Base-by-base conservation (phyloP, 106 monocot species). In the Acorus gramineus region DNA sequence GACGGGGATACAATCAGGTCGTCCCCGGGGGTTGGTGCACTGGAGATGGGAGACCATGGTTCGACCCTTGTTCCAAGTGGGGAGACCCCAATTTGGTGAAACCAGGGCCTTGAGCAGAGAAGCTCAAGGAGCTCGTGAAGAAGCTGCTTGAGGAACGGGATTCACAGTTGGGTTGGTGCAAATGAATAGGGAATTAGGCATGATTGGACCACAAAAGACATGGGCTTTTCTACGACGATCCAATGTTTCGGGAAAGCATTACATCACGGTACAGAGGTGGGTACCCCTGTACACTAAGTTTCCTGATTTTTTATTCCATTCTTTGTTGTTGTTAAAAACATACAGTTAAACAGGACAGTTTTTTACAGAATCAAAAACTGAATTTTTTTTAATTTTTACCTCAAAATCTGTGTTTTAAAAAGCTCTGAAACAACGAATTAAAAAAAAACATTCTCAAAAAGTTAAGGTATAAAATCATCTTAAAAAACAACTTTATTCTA, bases 11-110 rank as follows among this genome's bases (percentile, higher is more conserved):
- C 6, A 48, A 76, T 42, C 62, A 28, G 50, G 72, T 57, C 3
- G 81, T 81, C 13, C 76, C 76, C 51, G 81, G 81, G 3, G 76
- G 72, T n/a, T 81, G 81, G 81, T 81, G 76, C 61, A 46, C 65
- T 8, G 76, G 67, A 2, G 60, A 52, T 11, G 47, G 60, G 59
- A 68, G 64, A 44, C 46, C 68, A 60, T 77, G 72, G 72, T 13
- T 11, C 49, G 81, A 76, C 13, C 72, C 63, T 52, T 81, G 81
- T 54, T 69, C 68, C 2, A 14, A 54, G 6, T 81, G 76, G 76
- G 62, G 63, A 4, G 55, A 81, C 52, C 50, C 73, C 45, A 69
- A 73, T 13, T 50, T 53, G 13, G 52, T 76, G 52, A 69, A 50
- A 12, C 73, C 81, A 11, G 72, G 81, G 6, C 65, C 60, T 2